These are phyloP conservation scores for Penicillium coffeae DNA, from an alignment of 495 filamentous ascomycete species.

Conservation along the genomic window DNA sequence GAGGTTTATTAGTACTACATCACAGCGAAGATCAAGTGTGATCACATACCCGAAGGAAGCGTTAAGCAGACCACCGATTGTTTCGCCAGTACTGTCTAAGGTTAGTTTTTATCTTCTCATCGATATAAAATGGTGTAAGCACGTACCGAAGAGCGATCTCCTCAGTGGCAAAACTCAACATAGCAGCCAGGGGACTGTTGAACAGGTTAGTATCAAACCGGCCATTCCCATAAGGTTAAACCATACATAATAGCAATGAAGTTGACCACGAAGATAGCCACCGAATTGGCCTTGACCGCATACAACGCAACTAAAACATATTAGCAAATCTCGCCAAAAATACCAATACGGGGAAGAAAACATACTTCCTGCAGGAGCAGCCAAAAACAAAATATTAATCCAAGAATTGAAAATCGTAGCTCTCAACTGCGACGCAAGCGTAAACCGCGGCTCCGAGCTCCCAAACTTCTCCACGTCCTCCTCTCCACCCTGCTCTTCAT, in stretches of 20 bases:
- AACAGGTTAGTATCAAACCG: neutral
- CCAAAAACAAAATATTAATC: conserved; percentile 79
- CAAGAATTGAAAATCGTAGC: conserved; percentile 73
- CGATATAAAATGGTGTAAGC: neutral
- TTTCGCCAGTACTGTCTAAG: conserved; percentile 59
- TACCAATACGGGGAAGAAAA: neutral
- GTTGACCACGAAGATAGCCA: conserved; percentile 77
- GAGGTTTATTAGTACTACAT: neutral
- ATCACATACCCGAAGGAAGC: conserved; percentile 72
- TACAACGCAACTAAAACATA: conserved; percentile 56
- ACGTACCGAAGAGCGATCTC: conserved; percentile 49
- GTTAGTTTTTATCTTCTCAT: neutral
- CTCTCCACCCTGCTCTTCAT: neutral
- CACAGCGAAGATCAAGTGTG: conserved; percentile 9
- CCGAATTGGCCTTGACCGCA: conserved; percentile 52
- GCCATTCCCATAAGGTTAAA: neutral
- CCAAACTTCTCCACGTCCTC: conserved; percentile 31
- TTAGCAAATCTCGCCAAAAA: conserved; percentile 7
- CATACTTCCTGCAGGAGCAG: conserved; percentile 66
- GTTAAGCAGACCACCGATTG: conserved; percentile 80
- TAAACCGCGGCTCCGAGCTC: conserved; percentile 50
- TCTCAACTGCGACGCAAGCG: conserved; percentile 63
- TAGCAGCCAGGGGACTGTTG: conserved; percentile 48
- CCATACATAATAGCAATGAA: conserved; percentile 78
- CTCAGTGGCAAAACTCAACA: conserved; percentile 54